phyloP scores from a whole-genome alignment of 2,329 filamentous ascomycete genomes.

The Aciculosporium take region DNA sequence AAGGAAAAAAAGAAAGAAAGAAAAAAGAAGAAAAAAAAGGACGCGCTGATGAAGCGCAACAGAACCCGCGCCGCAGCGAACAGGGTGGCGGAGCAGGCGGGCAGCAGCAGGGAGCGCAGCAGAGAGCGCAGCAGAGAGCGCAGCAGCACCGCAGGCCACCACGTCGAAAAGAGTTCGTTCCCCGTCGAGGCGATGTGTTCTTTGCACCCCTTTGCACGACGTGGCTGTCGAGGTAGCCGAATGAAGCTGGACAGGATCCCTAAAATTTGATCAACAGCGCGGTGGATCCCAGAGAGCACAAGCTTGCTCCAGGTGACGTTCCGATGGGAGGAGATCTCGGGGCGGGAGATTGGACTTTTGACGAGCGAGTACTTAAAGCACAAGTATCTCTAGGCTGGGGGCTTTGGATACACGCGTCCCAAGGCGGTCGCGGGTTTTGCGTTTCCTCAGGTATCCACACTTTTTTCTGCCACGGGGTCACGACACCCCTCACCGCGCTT shows the following conservation, averaged over 20 bases:
- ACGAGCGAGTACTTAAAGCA: conserved; percentile 21
- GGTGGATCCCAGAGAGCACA: conserved; percentile 6
- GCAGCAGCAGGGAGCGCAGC: background rate
- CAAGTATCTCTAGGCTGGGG: conserved; percentile 27
- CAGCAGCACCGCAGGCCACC: conserved; percentile 1
- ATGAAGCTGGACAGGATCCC: background rate
- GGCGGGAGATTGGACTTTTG: conserved; percentile 8
- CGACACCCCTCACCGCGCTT: too few species aligned
- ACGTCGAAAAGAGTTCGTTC: too few species aligned
- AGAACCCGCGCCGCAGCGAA: background rate
- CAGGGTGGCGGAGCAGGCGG: background rate
- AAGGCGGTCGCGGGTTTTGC: conserved; percentile 24
- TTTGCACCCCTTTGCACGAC: conserved; percentile 4
- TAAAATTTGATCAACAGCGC: conserved; percentile 1
- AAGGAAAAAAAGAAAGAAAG: background rate
- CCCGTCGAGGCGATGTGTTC: background rate
- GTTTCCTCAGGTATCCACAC: conserved; percentile 13
- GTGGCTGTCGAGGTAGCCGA: conserved; percentile 4
- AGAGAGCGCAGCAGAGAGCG: background rate
- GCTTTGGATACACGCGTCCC: too few species aligned
- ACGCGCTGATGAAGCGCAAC: background rate
- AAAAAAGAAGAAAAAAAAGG: background rate
- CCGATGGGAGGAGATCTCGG: conserved; percentile 11
- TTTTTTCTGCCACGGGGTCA: conserved; percentile 14
- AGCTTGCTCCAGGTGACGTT: conserved; percentile 7